Evolutionary conservation across 257 asterid species (phyloP), one percentile per base, ranked within the genome.

Genomic region (Solanum megistacrolobum): DNA sequence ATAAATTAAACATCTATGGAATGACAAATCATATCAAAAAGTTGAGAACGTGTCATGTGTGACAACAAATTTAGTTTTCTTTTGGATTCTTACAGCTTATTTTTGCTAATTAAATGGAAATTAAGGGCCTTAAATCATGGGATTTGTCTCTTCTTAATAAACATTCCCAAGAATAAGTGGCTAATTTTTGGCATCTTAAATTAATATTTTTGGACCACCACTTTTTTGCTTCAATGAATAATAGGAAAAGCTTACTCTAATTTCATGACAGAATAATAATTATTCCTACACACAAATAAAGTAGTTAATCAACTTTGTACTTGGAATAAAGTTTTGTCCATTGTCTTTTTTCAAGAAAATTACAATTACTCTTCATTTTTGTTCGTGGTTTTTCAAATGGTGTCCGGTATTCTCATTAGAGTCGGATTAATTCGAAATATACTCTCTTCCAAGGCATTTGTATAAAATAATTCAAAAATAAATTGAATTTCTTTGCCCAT

Each of bases 361-460:
- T 58, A 20, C 27, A 58, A 3, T 21, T 58, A 58, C 68, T 20
- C 11, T 55, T 46, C 1, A 55, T 20, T 58, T 58, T 58, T 58
- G 12, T 21, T 29, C 12, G 8, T 27, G 5, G 23, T 69, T 68
- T 32, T 13, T 4, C 75, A 2, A 16, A 2, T 27, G 74, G 5
- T 27, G 21, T 29, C 0, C 0, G 1, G 7, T 68, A 27, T 0
- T 3, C 0, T 16, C 3, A 16, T 52, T 55, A 0, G 10, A 55
- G 10, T 55, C 10, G 20, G 5, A 3, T 20, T 55, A 7, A 55
- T 55, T 55, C 5, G 0, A 20, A 55, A 20, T 20, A 4, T 55
- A 18, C n/a, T 55, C 23, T 52, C 23, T 48, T 52, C 65, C 4
- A 18, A 55, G 23, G 65, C 9, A 6, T 55, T 9, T 18, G 10